Evolutionary conservation across 108 stramenopile species (phyloP).

Genomic region (Cylindrotheca fusiformis): DNA sequence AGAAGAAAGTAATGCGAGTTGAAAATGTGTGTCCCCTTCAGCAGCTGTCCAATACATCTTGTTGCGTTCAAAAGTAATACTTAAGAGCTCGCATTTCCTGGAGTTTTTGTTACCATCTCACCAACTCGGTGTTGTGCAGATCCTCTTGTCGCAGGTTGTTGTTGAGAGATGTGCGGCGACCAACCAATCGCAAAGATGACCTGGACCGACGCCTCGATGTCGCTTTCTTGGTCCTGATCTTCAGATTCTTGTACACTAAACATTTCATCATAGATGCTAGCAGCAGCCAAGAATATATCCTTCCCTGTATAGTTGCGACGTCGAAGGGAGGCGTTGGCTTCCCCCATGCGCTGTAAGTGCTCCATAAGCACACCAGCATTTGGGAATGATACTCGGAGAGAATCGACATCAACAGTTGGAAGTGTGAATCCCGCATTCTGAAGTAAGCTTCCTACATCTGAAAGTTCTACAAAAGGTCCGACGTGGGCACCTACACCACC

Average conservation of each 20-base stretch:
- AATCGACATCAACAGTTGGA: constrained; percentile 96
- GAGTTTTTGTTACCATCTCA: constrained; percentile 39
- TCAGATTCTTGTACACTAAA: constrained; percentile 50
- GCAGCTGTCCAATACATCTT: too few species aligned
- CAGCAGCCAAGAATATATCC: constrained; percentile 89
- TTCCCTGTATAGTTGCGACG: constrained; percentile 46
- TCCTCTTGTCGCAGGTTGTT: constrained; percentile 78
- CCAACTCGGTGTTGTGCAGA: constrained; percentile 67
- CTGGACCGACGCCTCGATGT: constrained; percentile 74
- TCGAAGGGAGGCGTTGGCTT: constrained; percentile 78
- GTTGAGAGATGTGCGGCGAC: constrained; percentile 94
- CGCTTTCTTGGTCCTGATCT: constrained; percentile 28
- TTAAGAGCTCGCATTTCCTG: background rate
- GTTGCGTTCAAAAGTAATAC: too few species aligned
- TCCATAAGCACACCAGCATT: constrained; percentile 81
- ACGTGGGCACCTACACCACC: constrained; percentile 91
- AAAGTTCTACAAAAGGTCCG: constrained; percentile 90
- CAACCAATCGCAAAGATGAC: constrained; percentile 97
- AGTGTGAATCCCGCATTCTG: constrained; percentile 87
- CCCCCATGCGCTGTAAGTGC: constrained; percentile 96
- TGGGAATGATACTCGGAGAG: constrained; percentile 82
- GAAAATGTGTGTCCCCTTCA: too few species aligned
- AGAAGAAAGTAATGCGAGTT: too few species aligned
- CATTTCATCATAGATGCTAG: constrained; percentile 89
- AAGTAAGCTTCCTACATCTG: constrained; percentile 88